Evolutionary conservation across 2,329 filamentous ascomycete genomes (phyloP).

Genomic region (Kalmusia sp.): DNA sequence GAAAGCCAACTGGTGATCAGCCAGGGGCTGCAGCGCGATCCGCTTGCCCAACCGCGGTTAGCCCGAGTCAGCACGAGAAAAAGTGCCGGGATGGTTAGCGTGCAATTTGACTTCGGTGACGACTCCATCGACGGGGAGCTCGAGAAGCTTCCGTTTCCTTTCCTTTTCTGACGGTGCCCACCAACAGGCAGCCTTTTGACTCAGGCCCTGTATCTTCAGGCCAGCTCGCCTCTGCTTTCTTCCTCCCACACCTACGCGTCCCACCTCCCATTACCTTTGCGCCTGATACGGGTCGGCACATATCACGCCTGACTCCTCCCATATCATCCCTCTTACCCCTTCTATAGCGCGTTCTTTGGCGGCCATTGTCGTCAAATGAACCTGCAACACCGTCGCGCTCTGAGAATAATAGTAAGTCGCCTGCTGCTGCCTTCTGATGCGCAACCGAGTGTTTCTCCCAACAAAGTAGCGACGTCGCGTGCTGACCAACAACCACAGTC

Average conservation of each 20-base stretch:
- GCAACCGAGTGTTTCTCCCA: slow-evolving; percentile 19
- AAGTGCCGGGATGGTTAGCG: slow-evolving; percentile 19
- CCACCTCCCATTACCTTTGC: slow-evolving; percentile 1
- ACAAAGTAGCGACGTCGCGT: slow-evolving; percentile 15
- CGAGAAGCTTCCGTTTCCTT: slow-evolving; percentile 21
- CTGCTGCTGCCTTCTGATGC: slow-evolving; percentile 9
- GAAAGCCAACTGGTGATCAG: background rate
- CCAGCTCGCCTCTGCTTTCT: slow-evolving; percentile 21
- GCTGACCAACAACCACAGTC: slow-evolving; percentile 46
- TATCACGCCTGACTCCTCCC: slow-evolving; percentile 21
- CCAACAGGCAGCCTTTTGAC: slow-evolving; percentile 19
- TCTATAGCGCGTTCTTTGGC: slow-evolving; percentile 84
- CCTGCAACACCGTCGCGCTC: slow-evolving; percentile 76
- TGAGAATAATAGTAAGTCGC: slow-evolving; percentile 68
- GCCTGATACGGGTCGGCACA: slow-evolving; percentile 19
- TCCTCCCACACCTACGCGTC: slow-evolving; percentile 13
- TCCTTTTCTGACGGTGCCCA: slow-evolving; percentile 16
- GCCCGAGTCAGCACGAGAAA: slow-evolving; percentile 27
- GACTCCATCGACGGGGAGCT: slow-evolving; percentile 15
- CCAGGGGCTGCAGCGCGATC: slow-evolving; percentile 17
- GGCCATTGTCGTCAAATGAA: slow-evolving; percentile 96
- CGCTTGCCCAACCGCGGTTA: background rate
- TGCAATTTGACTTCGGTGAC: slow-evolving; percentile 21
- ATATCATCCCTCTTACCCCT: slow-evolving; percentile 35
- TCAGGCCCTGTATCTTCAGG: slow-evolving; percentile 35